A percentile compares a stretch with the other conserved stretches of the same genome.
Conservation (phyloP, 306 rosid species). For the Casuarina cunninghamiana region DNA sequence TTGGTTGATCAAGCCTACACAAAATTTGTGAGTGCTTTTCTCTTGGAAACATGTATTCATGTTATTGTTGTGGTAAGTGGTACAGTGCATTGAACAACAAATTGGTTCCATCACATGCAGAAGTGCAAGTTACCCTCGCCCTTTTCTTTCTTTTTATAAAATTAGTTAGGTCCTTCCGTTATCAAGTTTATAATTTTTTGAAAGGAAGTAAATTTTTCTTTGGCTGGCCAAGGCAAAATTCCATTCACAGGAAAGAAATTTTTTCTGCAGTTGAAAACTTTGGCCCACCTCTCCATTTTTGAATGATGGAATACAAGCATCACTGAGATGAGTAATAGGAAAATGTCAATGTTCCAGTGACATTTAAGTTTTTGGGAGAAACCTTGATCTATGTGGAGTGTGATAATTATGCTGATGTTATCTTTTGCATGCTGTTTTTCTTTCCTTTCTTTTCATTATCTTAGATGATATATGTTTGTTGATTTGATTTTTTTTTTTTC, state of each 20-base stretch:
- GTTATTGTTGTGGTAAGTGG: neutral
- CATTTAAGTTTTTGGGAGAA: neutral
- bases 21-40: constrained; percentile 72
- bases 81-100: neutral
- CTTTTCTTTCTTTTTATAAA: no score
- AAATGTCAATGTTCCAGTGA: neutral
- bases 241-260: neutral
- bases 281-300: neutral
- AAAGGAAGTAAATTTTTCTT: neutral
- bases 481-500: neutral
- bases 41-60: constrained; percentile 1
- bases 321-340: neutral
- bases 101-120: neutral
- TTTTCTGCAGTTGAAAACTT: neutral
- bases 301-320: neutral
- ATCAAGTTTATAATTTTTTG: no score
- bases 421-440: neutral
- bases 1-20: constrained; percentile 98
- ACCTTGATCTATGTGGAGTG: neutral
- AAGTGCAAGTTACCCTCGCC: neutral
- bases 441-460: no score
- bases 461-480: neutral
- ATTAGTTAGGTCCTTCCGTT: no score
- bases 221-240: neutral
- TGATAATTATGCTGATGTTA: neutral